A percentile compares a stretch with the other conserved stretches of the same genome.
These are phyloP conservation scores for Xylaria digitata DNA, from an alignment of 2,329 filamentous ascomycete species.

Conservation along the genomic window DNA sequence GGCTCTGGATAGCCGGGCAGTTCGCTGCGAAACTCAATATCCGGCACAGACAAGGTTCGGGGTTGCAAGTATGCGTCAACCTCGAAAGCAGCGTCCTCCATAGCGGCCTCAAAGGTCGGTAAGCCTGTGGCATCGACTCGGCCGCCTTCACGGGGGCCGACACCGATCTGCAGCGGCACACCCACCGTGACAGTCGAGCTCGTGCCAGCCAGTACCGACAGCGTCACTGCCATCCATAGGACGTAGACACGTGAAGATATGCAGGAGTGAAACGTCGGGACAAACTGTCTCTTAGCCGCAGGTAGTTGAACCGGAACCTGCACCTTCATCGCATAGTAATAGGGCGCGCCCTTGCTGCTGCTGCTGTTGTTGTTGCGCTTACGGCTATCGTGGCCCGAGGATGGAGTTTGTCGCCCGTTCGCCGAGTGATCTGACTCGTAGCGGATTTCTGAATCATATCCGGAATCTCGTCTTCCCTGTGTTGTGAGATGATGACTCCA, in stretches of 20 bases:
- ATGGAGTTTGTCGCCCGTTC: conserved; percentile 5
- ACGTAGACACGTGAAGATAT: conserved; percentile 67
- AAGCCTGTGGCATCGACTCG: conserved; percentile 40
- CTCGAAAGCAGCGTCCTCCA: conserved; percentile 52
- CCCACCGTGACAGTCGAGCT: conserved; percentile 58
- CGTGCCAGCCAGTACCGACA: conserved; percentile 48
- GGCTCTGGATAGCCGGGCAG: conserved; percentile 52
- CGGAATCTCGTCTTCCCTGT: conserved; percentile 61
- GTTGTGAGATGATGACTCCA: conserved; percentile 57
- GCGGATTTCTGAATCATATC: conserved; percentile 54
- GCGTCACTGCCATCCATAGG: conserved; percentile 58
- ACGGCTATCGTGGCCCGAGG: conserved; percentile 6
- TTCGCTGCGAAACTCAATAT: conserved; percentile 47
- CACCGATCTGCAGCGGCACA: conserved; percentile 64
- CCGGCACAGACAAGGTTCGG: conserved; percentile 53
- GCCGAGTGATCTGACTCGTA: conserved; percentile 52
- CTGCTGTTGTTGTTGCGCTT: conserved; percentile 34
- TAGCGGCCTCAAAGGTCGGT: conserved; percentile 63
- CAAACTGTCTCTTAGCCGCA: conserved; percentile 59
- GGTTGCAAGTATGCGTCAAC: conserved; percentile 58
- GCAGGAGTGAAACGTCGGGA: conserved; percentile 70
- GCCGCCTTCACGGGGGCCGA: conserved; percentile 50
- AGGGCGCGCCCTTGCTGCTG: conserved; percentile 37
- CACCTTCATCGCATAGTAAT: conserved; percentile 57
- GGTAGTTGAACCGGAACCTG: conserved; percentile 63